These are phyloP conservation scores for Suillus alpinus DNA, from an alignment of 768 basidiomycete genomes.

Conservation along the genomic window DNA sequence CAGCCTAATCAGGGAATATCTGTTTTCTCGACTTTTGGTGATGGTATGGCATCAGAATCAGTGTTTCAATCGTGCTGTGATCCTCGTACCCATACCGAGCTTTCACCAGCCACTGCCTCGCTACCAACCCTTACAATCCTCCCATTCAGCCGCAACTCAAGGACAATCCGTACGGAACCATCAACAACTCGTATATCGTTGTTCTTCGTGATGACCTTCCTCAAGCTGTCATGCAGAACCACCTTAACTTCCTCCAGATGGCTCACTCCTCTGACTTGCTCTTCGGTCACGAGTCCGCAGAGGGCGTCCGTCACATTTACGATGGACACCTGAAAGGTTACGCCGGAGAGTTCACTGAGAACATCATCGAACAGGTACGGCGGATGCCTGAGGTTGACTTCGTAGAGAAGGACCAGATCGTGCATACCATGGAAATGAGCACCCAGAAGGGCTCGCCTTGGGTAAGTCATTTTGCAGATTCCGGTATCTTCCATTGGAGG, in stretches of 20 bases:
- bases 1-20: no score
- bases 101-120: no score
- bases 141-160: conserved; percentile 43
- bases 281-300: conserved; percentile 41
- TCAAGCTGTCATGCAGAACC: conserved; percentile 59
- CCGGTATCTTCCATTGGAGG: not conserved
- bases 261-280: conserved; percentile 55
- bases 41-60: no score
- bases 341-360: conserved; percentile 71
- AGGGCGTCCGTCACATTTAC: conserved; percentile 75
- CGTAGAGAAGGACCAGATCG: conserved; percentile 91
- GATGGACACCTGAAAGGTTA: conserved; percentile 74
- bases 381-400: conserved; percentile 86
- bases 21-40: no score
- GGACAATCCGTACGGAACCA: conserved; percentile 63
- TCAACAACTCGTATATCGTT: conserved; percentile 95
- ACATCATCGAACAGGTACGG: conserved; percentile 73
- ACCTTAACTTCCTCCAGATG: conserved; percentile 74
- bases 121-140: conserved; percentile 36
- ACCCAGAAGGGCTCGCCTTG: conserved; percentile 75
- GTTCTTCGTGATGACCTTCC: conserved; percentile 75
- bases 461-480: conserved; percentile 47
- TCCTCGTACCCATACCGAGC: no score
- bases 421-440: conserved; percentile 52
- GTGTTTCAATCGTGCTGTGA: no score